A percentile compares a stretch with the other conserved stretches of the same genome.
Evolutionary conservation across 306 rosid genomes (phyloP).

Genomic region (Cercis canadensis): DNA sequence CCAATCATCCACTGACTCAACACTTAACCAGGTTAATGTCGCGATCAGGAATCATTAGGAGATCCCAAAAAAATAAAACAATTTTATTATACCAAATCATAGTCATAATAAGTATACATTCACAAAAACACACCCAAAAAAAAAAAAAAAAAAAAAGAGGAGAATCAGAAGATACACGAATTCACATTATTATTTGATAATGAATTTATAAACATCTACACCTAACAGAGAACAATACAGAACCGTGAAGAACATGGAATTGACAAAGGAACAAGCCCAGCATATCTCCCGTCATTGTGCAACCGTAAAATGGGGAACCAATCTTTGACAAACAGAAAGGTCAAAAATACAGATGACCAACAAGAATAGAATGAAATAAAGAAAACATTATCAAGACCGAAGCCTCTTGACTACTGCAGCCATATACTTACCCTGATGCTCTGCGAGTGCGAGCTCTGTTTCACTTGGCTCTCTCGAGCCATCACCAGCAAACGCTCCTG

Average conservation of each 20-base stretch:
- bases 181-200: conserved; percentile 29
- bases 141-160: background rate
- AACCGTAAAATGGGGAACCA: conserved; percentile 43
- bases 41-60: no score
- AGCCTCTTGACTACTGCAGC: conserved; percentile 84
- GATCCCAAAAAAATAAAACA: background rate
- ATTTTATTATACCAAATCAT: background rate
- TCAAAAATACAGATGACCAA: conserved; percentile 19
- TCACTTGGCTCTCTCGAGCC: conserved; percentile 87
- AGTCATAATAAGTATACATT: conserved; percentile 2
- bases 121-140: background rate
- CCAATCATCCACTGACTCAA: no score
- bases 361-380: conserved; percentile 45
- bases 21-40: no score
- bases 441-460: conserved; percentile 86
- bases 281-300: conserved; percentile 21
- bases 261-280: conserved; percentile 25
- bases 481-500: conserved; percentile 90
- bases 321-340: conserved; percentile 40
- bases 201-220: conserved; percentile 35
- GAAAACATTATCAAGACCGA: conserved; percentile 46
- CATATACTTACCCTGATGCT: conserved; percentile 97
- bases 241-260: conserved; percentile 39
- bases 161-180: conserved; percentile 23
- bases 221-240: conserved; percentile 36